phyloP scores from a whole-genome alignment of 345 rosid species.

The Populus euphratica region DNA sequence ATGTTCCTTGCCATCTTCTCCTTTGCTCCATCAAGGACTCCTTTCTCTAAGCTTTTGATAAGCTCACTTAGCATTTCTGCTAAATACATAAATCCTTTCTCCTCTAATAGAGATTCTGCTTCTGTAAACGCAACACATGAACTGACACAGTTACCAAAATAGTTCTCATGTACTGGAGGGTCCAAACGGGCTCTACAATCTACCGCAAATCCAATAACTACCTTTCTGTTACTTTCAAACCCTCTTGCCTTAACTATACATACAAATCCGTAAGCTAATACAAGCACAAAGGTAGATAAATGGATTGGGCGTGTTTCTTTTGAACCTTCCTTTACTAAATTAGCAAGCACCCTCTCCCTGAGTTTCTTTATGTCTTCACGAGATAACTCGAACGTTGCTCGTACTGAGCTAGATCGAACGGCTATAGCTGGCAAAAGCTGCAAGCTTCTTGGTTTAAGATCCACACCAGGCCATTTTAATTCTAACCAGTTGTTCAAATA shows the following conservation, averaged over 20 bases:
- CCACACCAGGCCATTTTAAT: not conserved
- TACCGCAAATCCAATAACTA: not conserved
- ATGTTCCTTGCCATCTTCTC: not conserved
- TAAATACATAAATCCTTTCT: too few relatives aligned
- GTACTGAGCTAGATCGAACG: not conserved
- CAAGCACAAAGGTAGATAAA: not conserved
- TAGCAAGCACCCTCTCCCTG: too few relatives aligned
- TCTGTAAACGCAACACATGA: too few relatives aligned
- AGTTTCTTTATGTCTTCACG: not conserved
- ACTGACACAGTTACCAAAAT: not conserved
- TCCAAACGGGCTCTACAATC: conserved; percentile 11
- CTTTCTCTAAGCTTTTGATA: not conserved
- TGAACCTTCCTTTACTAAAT: too few relatives aligned
- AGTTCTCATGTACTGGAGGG: not conserved
- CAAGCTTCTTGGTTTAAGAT: not conserved
- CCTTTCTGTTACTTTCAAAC: not conserved
- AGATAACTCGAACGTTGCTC: not conserved
- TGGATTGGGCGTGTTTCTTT: not conserved
- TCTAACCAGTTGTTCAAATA: not conserved
- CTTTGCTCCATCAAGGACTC: not conserved
- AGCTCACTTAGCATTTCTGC: too few relatives aligned
- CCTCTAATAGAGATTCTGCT: too few relatives aligned
- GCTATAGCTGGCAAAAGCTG: not conserved
- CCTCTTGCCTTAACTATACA: not conserved
- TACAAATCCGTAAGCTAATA: not conserved